Conservation (phyloP, 1,139 yeast genomes). For the Lodderomyces metapsilosis region DNA sequence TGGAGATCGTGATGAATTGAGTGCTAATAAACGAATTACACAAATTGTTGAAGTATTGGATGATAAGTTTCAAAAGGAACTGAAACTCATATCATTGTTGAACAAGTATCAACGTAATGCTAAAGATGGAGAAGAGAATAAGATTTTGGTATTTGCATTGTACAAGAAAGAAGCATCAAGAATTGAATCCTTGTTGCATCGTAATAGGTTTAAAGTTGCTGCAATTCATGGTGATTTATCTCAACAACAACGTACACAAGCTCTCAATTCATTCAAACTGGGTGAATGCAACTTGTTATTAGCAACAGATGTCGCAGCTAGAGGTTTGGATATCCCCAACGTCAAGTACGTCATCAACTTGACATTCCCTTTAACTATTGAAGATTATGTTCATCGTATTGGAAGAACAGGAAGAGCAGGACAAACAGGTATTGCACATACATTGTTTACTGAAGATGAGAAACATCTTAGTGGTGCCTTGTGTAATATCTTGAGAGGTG, state of each 20-base stretch:
- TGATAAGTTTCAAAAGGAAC: slow-evolving; percentile 81
- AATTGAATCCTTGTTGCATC: slow-evolving; percentile 71
- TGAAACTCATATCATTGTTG: slow-evolving; percentile 66
- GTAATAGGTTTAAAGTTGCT: slow-evolving; percentile 77
- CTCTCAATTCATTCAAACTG: slow-evolving; percentile 78
- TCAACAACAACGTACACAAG: slow-evolving; percentile 88
- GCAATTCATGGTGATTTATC: slow-evolving; percentile 96
- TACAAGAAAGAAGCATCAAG: slow-evolving; percentile 96
- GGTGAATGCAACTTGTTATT: slow-evolving; percentile 76
- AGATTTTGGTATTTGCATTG: slow-evolving; percentile 86
- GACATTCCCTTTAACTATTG: slow-evolving; percentile 96
- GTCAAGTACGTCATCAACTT: slow-evolving; percentile 94
- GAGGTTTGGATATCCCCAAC: slow-evolving; percentile 97
- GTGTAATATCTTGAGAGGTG: slow-evolving; percentile 88
- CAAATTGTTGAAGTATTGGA: slow-evolving; percentile 93
- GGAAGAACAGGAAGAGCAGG: slow-evolving; percentile 99
- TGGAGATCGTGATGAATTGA: slow-evolving; percentile 90
- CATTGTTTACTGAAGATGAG: slow-evolving; percentile 94
- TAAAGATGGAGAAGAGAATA: slow-evolving; percentile 66
- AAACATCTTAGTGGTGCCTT: slow-evolving; percentile 95
- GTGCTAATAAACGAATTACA: slow-evolving; percentile 90
- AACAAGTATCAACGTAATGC: slow-evolving; percentile 72
- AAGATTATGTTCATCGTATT: slow-evolving; percentile 96
- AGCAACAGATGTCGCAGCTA: slow-evolving; percentile 98
- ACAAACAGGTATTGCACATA: slow-evolving; percentile 89